These are phyloP conservation scores for Clonostachys rhizophaga DNA, from an alignment of 2,329 filamentous ascomycete genomes.

Conservation along the genomic window DNA sequence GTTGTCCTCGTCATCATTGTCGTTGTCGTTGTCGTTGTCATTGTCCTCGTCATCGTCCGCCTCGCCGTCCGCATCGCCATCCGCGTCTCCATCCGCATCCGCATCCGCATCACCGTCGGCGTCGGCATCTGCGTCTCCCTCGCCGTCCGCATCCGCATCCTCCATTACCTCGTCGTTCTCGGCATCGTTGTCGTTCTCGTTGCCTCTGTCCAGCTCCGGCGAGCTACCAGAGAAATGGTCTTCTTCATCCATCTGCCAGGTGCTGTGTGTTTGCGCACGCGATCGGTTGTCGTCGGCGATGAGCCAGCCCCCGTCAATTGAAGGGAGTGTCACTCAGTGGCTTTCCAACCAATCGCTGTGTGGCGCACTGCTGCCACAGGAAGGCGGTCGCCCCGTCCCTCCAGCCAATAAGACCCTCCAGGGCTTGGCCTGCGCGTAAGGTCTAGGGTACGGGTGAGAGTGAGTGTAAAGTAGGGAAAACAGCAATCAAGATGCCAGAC, in stretches of 20 bases:
- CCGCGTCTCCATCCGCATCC: constrained; percentile 21
- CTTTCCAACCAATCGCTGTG: too few relatives aligned
- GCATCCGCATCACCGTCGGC: constrained; percentile 26
- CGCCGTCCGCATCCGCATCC: constrained; percentile 32
- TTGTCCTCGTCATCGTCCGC: constrained; percentile 27
- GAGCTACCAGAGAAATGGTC: constrained; percentile 23
- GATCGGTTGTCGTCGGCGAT: too few relatives aligned
- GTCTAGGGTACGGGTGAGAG: too few relatives aligned
- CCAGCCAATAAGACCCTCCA: too few relatives aligned
- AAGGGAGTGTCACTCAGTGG: too few relatives aligned
- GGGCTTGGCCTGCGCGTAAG: too few relatives aligned
- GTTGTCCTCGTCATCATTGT: constrained; percentile 30
- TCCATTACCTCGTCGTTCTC: constrained; percentile 58
- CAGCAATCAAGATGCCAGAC: too few relatives aligned
- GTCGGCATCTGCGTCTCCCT: constrained; percentile 23
- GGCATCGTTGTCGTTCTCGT: constrained; percentile 20
- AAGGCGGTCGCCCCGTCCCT: too few relatives aligned
- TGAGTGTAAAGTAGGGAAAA: too few relatives aligned
- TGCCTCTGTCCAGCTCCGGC: constrained; percentile 23
- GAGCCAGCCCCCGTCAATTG: too few relatives aligned
- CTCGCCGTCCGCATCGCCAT: constrained; percentile 19
- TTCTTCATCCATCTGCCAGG: constrained; percentile 20
- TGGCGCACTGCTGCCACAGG: too few relatives aligned
- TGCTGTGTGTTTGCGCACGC: too few relatives aligned
- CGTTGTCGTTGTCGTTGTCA: constrained; percentile 12